These are phyloP conservation scores for Epichloe amarillans DNA, from an alignment of 2,329 filamentous ascomycete species.

Conservation along the genomic window DNA sequence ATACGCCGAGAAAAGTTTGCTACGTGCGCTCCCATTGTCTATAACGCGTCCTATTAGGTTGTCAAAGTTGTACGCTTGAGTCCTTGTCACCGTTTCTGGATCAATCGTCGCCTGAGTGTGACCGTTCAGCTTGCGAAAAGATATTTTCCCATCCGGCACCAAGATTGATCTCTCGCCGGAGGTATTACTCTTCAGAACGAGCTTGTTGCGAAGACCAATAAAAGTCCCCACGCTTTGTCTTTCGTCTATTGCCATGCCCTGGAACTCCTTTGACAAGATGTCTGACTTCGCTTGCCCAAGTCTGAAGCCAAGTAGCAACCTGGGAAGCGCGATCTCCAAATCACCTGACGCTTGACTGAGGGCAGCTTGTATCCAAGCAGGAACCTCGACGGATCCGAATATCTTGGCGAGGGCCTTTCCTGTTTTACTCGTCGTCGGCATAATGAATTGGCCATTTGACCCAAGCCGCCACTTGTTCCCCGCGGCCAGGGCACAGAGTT, in stretches of 20 bases:
- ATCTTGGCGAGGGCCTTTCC: not conserved
- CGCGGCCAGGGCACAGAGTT: not conserved
- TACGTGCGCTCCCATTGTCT: constrained; percentile 35
- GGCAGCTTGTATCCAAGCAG: not conserved
- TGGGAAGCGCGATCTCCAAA: constrained; percentile 30
- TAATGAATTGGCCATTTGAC: not conserved
- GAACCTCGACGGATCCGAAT: not conserved
- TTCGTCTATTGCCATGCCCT: constrained; percentile 32
- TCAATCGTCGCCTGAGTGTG: constrained; percentile 26
- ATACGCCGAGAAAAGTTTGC: constrained; percentile 36
- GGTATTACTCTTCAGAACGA: constrained; percentile 25
- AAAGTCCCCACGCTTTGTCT: constrained; percentile 27
- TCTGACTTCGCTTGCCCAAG: constrained; percentile 13
- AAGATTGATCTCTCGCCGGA: constrained; percentile 21
- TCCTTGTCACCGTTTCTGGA: constrained; percentile 4
- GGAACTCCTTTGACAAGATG: constrained; percentile 33
- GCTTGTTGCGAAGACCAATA: constrained; percentile 30
- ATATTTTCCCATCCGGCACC: constrained; percentile 21
- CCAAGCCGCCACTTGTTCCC: not conserved
- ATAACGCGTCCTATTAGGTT: constrained; percentile 32
- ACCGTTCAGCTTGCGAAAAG: not conserved
- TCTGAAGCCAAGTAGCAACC: constrained; percentile 33
- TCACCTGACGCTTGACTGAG: not conserved
- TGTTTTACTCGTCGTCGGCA: constrained; percentile 10
- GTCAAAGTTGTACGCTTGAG: constrained; percentile 37